A percentile compares a stretch with the other conserved stretches of the same genome.
Evolutionary conservation across 805 yeast genomes (phyloP).

Genomic region (Starmerella asiatica): DNA sequence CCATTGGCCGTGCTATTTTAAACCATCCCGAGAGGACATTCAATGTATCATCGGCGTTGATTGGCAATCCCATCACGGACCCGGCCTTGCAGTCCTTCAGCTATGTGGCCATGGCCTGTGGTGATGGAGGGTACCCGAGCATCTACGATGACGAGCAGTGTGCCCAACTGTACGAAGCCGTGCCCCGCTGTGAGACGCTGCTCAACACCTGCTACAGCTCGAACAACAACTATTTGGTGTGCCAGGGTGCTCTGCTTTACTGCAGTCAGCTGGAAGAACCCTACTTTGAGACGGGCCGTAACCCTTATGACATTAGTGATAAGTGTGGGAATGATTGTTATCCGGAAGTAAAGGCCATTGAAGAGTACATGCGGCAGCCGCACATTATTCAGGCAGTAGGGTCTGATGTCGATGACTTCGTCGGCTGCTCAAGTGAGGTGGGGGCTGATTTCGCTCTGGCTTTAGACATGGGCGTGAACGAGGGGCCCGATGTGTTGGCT

Average conservation of each 20-base stretch:
- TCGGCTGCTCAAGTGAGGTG: conserved; percentile 45
- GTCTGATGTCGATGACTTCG: conserved; percentile 64
- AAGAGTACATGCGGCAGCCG: conserved; percentile 61
- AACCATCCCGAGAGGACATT: conserved; percentile 50
- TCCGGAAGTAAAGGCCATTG: conserved; percentile 61
- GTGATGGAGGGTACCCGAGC: conserved; percentile 68
- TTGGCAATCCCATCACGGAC: conserved; percentile 91
- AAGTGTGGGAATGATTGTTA: conserved; percentile 67
- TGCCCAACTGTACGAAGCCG: conserved; percentile 47
- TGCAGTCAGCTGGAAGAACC: conserved; percentile 68
- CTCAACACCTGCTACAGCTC: conserved; percentile 66
- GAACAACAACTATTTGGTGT: conserved; percentile 54
- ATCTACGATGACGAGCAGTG: conserved; percentile 72
- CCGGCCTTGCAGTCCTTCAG: conserved; percentile 66
- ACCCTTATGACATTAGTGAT: conserved; percentile 80
- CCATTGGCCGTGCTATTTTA: conserved; percentile 48
- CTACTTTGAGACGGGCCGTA: conserved; percentile 71
- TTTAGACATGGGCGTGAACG: conserved; percentile 90
- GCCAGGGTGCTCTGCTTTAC: conserved; percentile 83
- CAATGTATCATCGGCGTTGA: conserved; percentile 65
- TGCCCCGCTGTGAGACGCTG: conserved; percentile 66
- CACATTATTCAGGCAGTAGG: conserved; percentile 74
- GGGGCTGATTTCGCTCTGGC: conserved; percentile 67
- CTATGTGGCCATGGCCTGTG: conserved; percentile 92
- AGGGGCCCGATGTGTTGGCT: conserved; percentile 55